A percentile compares a stretch with the other conserved stretches of the same genome.
phyloP scores from a whole-genome alignment of 2,329 filamentous ascomycete species.

The Xylaria sp. region DNA sequence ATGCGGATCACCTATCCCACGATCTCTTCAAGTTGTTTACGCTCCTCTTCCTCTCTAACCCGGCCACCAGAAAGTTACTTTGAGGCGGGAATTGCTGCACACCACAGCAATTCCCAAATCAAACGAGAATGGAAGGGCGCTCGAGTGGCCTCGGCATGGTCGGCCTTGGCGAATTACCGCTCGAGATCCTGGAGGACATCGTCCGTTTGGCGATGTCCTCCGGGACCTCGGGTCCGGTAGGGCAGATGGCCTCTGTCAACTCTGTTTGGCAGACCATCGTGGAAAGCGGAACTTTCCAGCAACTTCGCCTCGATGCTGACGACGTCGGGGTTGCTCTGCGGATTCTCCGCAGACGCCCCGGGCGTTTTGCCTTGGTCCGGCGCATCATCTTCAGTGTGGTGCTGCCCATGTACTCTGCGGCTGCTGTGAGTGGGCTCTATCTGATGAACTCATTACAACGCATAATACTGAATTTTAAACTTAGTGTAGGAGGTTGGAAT shows the following conservation, averaged over 20 bases:
- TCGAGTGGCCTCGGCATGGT: slow-evolving; percentile 11
- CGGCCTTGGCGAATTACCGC: slow-evolving; percentile 18
- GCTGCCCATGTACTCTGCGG: slow-evolving; percentile 15
- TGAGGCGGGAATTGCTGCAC: not conserved
- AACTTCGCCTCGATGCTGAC: not conserved
- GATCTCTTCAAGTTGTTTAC: not conserved
- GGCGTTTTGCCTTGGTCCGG: slow-evolving; percentile 29
- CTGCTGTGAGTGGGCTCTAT: slow-evolving; percentile 13
- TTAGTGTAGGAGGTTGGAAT: slow-evolving; percentile 24
- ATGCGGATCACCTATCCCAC: not conserved
- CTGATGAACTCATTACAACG: not conserved
- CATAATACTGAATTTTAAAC: slow-evolving; percentile 3
- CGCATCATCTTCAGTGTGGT: slow-evolving; percentile 6
- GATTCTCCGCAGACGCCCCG: slow-evolving; percentile 4
- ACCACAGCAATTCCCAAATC: not conserved
- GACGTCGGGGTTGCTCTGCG: not conserved
- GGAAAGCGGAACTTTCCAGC: slow-evolving; percentile 23
- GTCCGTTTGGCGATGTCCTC: slow-evolving; percentile 14
- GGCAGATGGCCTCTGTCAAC: slow-evolving; percentile 24
- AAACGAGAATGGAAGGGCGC: not conserved
- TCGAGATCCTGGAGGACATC: slow-evolving; percentile 31
- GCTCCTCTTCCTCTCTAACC: not conserved
- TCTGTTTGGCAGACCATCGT: slow-evolving; percentile 24
- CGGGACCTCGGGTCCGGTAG: not conserved
- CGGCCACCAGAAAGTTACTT: slow-evolving; percentile 6